Base-by-base conservation (phyloP, 305 asterid genomes). In the Fraxinus greggii region DNA sequence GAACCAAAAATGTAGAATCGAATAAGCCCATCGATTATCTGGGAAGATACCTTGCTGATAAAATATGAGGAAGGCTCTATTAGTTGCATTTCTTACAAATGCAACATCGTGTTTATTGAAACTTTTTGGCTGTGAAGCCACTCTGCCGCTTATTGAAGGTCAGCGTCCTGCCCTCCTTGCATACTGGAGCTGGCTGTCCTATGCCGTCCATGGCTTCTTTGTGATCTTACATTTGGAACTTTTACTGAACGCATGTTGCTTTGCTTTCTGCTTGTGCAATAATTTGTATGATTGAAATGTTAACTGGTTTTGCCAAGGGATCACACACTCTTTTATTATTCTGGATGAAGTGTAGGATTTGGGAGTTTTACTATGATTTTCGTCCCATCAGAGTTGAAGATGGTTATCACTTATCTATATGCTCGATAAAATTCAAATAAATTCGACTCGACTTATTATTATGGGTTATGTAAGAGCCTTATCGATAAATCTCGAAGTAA, bases 31-130 rank as follows among this genome's bases (percentile, higher is more conserved):
- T 95, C 2, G 90, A 92, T 89, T 84, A 93, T 76, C 91, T 96
- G 80, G 85, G 93, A 36, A 91, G 90, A 83, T 96, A 92, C 81
- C 92, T 96, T 80, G 92, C 92, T 74, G 93, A 91, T 82, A 91
- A 88, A 81, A 90, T 93, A 85, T 93, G 91, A 94, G 77, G 2
- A 56, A 3, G 79, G 76, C 17, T 85, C 79, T 19, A 56, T 12
- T 24, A 26, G 73, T 65, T 65, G 73, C 33, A 12, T 59, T 35
- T 17, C 45, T 24, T 38, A 31, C 67, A 70, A 40, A 65, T 29
- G 26, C 35, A 63, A 38, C 35, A 10, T 65, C 33, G 23, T 9
- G 15, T 19, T 76, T n/a, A 70, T 77, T 7, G 29, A 29, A 78
- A 36, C 79, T 70, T 21, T 32, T 48, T 80, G 86, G 86, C 17